Conservation (phyloP, 352 stramenopile genomes). For the Globisporangium paroecandrum region DNA sequence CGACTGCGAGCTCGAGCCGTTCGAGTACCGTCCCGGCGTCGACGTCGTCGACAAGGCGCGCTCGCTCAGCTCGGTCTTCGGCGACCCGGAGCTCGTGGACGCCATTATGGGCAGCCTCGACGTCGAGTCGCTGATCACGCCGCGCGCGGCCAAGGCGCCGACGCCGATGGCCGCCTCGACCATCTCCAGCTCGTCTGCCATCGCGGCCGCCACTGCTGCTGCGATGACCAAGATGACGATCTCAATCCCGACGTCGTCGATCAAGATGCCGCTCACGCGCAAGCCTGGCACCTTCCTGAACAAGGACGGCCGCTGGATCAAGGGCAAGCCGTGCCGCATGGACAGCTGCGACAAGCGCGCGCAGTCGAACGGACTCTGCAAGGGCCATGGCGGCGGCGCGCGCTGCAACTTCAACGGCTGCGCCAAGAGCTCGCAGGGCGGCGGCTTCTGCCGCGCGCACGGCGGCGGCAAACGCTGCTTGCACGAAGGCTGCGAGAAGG, state of each 20-base stretch:
- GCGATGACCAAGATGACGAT: constrained; percentile 19
- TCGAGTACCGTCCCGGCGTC: constrained; percentile 45
- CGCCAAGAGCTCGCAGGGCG: constrained; percentile 71
- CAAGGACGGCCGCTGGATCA: constrained; percentile 87
- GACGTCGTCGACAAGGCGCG: constrained; percentile 26
- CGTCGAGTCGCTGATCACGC: constrained; percentile 31
- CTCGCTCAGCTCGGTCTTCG: constrained; percentile 74
- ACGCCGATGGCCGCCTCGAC: background rate
- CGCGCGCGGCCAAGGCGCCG: constrained; percentile 10
- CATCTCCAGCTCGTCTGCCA: constrained; percentile 13
- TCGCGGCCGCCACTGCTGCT: constrained; percentile 21
- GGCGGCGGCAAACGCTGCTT: constrained; percentile 79
- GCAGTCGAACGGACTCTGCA: constrained; percentile 78
- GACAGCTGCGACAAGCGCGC: constrained; percentile 71
- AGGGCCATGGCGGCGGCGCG: constrained; percentile 74
- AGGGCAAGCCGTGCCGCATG: constrained; percentile 78
- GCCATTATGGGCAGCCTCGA: constrained; percentile 78
- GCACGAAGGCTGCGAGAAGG: constrained; percentile 70
- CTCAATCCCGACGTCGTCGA: constrained; percentile 22
- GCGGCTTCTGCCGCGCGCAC: constrained; percentile 72
- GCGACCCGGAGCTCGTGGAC: constrained; percentile 73
- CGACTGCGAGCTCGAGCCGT: constrained; percentile 62
- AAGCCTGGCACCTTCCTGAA: constrained; percentile 84
- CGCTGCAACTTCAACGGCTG: constrained; percentile 74
- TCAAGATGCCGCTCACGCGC: constrained; percentile 42